phyloP scores from a whole-genome alignment of 768 basidiomycete genomes.

The Tricholoma furcatifolium region DNA sequence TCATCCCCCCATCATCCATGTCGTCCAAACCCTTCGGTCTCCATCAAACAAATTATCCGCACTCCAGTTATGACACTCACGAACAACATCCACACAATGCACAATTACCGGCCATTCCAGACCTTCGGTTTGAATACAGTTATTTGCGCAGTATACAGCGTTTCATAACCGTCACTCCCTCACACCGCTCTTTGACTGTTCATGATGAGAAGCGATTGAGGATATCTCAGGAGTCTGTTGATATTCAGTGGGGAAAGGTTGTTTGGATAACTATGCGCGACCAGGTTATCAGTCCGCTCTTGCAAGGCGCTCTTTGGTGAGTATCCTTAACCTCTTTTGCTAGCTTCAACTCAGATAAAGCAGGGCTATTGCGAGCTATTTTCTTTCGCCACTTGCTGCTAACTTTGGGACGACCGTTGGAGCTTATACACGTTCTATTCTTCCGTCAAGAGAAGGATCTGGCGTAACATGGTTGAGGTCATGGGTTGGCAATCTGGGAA shows the following conservation, averaged over 20 bases:
- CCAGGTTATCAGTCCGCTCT: constrained; percentile 64
- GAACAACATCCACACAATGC: constrained; percentile 24
- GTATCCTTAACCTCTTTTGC: constrained; percentile 17
- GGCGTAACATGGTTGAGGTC: constrained; percentile 42
- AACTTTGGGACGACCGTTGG: constrained; percentile 35
- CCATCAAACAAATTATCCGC: constrained; percentile 23
- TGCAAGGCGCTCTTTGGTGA: constrained; percentile 70
- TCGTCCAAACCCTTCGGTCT: constrained; percentile 16
- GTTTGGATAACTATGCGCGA: constrained; percentile 65
- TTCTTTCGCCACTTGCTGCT: constrained; percentile 38
- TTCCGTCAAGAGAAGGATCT: constrained; percentile 35
- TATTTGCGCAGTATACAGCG: constrained; percentile 62
- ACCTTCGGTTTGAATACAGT: constrained; percentile 74
- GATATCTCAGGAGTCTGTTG: constrained; percentile 29
- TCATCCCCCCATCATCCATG: constrained; percentile 13
- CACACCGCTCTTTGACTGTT: too few relatives aligned
- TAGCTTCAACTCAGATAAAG: not conserved
- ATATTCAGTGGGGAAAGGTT: constrained; percentile 56
- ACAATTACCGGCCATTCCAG: constrained; percentile 60
- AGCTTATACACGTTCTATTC: constrained; percentile 24
- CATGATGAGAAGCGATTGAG: constrained; percentile 17
- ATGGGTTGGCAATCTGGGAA: constrained; percentile 31
- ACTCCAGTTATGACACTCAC: constrained; percentile 9
- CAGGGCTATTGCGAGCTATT: constrained; percentile 48
- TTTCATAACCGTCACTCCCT: constrained; percentile 42